Conservation (phyloP, 768 basidiomycete genomes). For the Tulasnella sp. region DNA sequence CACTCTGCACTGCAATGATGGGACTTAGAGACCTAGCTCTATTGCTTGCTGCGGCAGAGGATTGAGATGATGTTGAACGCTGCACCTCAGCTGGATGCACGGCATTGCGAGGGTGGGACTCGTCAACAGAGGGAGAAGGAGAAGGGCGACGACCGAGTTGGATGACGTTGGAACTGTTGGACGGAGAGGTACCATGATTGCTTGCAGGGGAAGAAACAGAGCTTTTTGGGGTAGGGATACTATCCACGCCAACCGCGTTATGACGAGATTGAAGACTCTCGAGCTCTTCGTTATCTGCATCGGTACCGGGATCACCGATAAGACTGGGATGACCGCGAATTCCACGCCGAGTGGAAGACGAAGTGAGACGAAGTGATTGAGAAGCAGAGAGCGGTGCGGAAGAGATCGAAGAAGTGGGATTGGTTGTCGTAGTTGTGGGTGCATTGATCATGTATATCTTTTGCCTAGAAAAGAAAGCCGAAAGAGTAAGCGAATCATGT, state of each 20-base stretch:
- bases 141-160: background rate
- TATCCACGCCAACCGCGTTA: too few relatives aligned
- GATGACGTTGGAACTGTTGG: background rate
- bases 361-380: background rate
- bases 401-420: background rate
- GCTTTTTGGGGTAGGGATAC: too few relatives aligned
- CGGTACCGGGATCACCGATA: too few relatives aligned
- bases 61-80: background rate
- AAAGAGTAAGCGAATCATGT: too few relatives aligned
- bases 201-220: too few relatives aligned
- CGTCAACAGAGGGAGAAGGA: background rate
- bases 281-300: too few relatives aligned
- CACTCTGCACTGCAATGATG: background rate
- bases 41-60: too few relatives aligned
- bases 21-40: background rate
- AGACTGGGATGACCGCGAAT: too few relatives aligned
- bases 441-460: constrained; percentile 15
- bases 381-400: background rate
- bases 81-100: background rate
- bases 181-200: background rate
- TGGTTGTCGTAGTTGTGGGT: background rate
- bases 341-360: too few relatives aligned
- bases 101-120: background rate
- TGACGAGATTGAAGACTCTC: too few relatives aligned
- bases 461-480: background rate